Evolutionary conservation across 768 basidiomycete species (phyloP).

Genomic region (Suillus cothurnatus): DNA sequence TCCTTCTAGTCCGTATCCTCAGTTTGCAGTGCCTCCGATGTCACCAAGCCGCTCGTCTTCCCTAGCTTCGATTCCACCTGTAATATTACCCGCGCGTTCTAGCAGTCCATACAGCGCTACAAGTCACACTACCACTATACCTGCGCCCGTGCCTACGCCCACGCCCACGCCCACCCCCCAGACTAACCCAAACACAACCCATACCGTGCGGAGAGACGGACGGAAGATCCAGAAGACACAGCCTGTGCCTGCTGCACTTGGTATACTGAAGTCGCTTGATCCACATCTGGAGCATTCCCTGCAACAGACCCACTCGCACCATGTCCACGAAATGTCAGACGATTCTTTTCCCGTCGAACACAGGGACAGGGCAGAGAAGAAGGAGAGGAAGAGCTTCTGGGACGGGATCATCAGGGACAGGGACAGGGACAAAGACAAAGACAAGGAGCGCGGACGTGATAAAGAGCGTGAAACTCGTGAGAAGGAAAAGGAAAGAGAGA

Average conservation of each 20-base stretch:
- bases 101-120: constrained; percentile 48
- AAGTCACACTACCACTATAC: constrained; percentile 18
- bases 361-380: constrained; percentile 44
- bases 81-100: constrained; percentile 34
- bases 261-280: constrained; percentile 64
- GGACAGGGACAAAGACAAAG: constrained; percentile 37
- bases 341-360: constrained; percentile 29
- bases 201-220: constrained; percentile 21
- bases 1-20: constrained; percentile 18
- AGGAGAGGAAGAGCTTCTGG: constrained; percentile 62
- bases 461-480: constrained; percentile 14
- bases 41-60: constrained; percentile 55
- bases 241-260: constrained; percentile 42
- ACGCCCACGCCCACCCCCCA: constrained; percentile 12
- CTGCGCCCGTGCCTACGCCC: neutral
- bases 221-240: constrained; percentile 32
- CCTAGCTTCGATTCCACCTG: constrained; percentile 47
- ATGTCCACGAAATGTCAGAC: constrained; percentile 25
- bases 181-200: constrained; percentile 18
- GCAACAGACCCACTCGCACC: constrained; percentile 16
- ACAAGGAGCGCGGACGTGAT: constrained; percentile 19
- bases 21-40: constrained; percentile 23
- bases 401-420: constrained; percentile 38
- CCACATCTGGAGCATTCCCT: constrained; percentile 40
- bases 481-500: constrained; percentile 35